These are phyloP conservation scores for Pleurotus cornucopiae DNA, from an alignment of 768 basidiomycete genomes.

Conservation along the genomic window DNA sequence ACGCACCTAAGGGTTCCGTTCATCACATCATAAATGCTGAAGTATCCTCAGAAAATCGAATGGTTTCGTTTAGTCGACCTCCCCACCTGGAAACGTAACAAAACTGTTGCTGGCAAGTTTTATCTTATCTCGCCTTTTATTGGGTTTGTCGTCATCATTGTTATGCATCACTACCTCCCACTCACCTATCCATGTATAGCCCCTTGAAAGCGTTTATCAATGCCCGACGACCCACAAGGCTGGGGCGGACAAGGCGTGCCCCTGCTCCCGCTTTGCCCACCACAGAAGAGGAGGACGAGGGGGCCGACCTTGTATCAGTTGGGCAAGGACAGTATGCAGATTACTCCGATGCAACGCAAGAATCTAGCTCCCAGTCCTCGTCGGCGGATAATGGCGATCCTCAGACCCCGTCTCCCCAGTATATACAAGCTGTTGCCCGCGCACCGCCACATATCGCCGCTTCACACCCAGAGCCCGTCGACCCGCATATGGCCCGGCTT, in stretches of 20 bases:
- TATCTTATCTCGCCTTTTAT: slow-evolving; percentile 97
- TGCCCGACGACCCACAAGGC: slow-evolving; percentile 51
- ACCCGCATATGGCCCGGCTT: slow-evolving; percentile 70
- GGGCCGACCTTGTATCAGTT: slow-evolving; percentile 9
- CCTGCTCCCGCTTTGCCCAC: slow-evolving; percentile 19
- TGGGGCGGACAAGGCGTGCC: slow-evolving; percentile 19
- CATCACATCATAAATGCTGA: slow-evolving; percentile 11
- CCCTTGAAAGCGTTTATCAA: slow-evolving; percentile 66
- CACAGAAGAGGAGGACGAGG: slow-evolving; percentile 10
- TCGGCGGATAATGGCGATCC: slow-evolving; percentile 58
- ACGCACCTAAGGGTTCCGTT: slow-evolving; percentile 23
- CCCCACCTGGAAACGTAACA: slow-evolving; percentile 88
- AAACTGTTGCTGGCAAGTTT: slow-evolving; percentile 70
- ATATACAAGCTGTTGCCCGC: slow-evolving; percentile 36
- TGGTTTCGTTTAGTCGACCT: slow-evolving; percentile 91
- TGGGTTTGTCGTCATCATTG: slow-evolving; percentile 39
- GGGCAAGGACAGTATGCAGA: slow-evolving; percentile 17
- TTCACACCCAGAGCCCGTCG: slow-evolving; percentile 30
- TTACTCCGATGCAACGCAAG: slow-evolving; percentile 38
- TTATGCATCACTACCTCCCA: background rate
- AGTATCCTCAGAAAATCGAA: slow-evolving; percentile 74
- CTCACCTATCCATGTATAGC: slow-evolving; percentile 25
- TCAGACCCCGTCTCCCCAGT: slow-evolving; percentile 61
- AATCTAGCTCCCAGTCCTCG: slow-evolving; percentile 67
- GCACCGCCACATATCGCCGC: slow-evolving; percentile 21